Evolutionary conservation across 2,329 filamentous ascomycete species (phyloP).

Genomic region (Balansia obtecta): DNA sequence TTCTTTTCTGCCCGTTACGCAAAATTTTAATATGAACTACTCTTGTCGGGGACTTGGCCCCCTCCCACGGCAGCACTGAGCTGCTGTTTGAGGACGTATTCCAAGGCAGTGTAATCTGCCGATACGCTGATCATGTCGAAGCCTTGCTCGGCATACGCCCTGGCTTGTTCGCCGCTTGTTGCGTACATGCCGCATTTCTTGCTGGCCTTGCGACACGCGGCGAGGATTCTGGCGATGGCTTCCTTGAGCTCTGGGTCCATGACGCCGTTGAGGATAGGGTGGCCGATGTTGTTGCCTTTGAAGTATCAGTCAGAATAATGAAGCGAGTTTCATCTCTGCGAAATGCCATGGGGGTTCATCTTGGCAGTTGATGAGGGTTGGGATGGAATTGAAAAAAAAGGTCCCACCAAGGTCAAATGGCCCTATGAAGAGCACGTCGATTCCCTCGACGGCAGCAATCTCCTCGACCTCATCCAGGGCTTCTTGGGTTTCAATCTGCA

Average conservation of each 20-base stretch:
- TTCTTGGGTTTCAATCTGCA: slow-evolving; percentile 56
- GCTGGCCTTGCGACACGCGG: slow-evolving; percentile 45
- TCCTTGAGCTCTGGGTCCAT: slow-evolving; percentile 45
- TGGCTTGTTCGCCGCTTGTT: slow-evolving; percentile 42
- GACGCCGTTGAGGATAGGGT: slow-evolving; percentile 47
- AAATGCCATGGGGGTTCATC: neutral
- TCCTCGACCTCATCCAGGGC: slow-evolving; percentile 47
- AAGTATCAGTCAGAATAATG: neutral
- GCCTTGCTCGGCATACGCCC: slow-evolving; percentile 39
- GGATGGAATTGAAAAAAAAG: neutral
- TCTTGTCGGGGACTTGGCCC: slow-evolving; percentile 21
- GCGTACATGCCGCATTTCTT: slow-evolving; percentile 55
- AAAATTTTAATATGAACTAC: slow-evolving; percentile 13
- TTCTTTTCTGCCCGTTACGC: neutral
- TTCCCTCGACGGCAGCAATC: slow-evolving; percentile 45
- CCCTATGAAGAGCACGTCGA: slow-evolving; percentile 53
- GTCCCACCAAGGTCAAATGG: slow-evolving; percentile 48
- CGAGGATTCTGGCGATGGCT: slow-evolving; percentile 45
- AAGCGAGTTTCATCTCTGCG: neutral
- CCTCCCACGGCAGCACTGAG: slow-evolving; percentile 35
- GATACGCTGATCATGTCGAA: slow-evolving; percentile 51
- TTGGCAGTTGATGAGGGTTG: neutral
- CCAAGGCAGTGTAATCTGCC: slow-evolving; percentile 41
- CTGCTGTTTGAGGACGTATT: slow-evolving; percentile 29
- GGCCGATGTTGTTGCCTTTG: slow-evolving; percentile 44